Evolutionary conservation across 345 rosid species (phyloP).

Genomic region (Geranium rotundifolium): DNA sequence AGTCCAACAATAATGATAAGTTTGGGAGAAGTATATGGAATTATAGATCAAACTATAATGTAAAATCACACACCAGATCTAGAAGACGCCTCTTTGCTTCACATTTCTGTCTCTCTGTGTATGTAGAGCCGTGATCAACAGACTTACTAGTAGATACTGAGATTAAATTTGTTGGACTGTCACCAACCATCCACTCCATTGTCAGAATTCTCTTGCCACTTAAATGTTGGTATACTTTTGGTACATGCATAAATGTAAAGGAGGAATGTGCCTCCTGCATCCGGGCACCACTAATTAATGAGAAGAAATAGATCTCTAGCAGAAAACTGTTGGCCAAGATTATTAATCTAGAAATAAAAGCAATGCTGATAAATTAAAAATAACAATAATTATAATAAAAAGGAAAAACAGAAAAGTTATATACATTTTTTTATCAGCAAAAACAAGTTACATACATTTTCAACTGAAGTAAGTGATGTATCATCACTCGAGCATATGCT

Average conservation of each 20-base stretch:
- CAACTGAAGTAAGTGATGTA: no score
- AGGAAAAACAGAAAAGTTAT: no score
- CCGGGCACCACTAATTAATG: constrained; percentile 12
- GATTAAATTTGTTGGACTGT: constrained; percentile 63
- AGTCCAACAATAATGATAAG: constrained; percentile 1
- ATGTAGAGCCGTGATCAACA: constrained; percentile 18
- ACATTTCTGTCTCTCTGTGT: constrained; percentile 42
- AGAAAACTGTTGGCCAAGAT: background rate
- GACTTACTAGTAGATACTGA: constrained; percentile 30
- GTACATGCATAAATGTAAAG: constrained; percentile 52
- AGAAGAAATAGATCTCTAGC: constrained; percentile 11
- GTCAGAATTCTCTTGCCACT: constrained; percentile 77
- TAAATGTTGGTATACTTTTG: constrained; percentile 54
- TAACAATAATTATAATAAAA: no score
- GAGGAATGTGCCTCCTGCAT: constrained; percentile 73
- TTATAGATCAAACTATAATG: background rate
- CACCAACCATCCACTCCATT: constrained; percentile 96
- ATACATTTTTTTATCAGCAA: no score
- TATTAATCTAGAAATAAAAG: no score
- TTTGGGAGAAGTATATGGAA: background rate
- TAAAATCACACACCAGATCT: constrained; percentile 50
- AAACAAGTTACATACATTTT: no score
- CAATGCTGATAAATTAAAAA: background rate
- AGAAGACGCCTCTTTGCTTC: constrained; percentile 66
- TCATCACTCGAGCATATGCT: no score